Conservation (phyloP, 2,329 filamentous ascomycete species). For the Neofusicoccum sp. region DNA sequence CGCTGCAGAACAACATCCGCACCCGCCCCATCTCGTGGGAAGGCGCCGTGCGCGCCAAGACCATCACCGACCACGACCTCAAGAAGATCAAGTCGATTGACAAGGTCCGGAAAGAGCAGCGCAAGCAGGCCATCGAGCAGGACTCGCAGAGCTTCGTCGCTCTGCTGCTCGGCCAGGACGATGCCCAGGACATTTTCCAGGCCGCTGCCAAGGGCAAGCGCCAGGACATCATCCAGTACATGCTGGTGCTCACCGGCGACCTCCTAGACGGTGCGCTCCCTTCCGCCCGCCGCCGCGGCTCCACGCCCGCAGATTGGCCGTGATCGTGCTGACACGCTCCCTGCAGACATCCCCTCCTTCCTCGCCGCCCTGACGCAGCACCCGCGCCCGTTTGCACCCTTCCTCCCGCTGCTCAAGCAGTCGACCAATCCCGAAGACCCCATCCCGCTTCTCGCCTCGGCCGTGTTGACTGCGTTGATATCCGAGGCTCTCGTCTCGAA, state of each 20-base stretch:
- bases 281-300: background rate
- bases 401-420: slow-evolving; percentile 80
- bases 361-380: slow-evolving; percentile 75
- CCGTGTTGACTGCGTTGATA: slow-evolving; percentile 80
- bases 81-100: slow-evolving; percentile 96
- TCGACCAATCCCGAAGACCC: slow-evolving; percentile 82
- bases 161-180: slow-evolving; percentile 72
- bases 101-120: slow-evolving; percentile 90
- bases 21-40: slow-evolving; percentile 97
- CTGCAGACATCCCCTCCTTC: slow-evolving; percentile 74
- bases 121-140: slow-evolving; percentile 77
- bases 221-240: slow-evolving; percentile 90
- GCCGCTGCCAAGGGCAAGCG: slow-evolving; percentile 71
- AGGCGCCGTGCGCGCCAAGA: slow-evolving; percentile 88
- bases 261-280: slow-evolving; percentile 72
- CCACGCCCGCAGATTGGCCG: background rate
- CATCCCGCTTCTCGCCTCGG: slow-evolving; percentile 86
- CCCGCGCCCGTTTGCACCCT: slow-evolving; percentile 71
- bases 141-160: slow-evolving; percentile 79
- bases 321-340: background rate
- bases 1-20: slow-evolving; percentile 95
- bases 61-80: slow-evolving; percentile 90
- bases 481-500: slow-evolving; percentile 64
- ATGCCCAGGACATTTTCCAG: slow-evolving; percentile 77
- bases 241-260: slow-evolving; percentile 86